Base-by-base conservation (phyloP, 2,329 filamentous ascomycete species). In the Ilyonectria sp. region DNA sequence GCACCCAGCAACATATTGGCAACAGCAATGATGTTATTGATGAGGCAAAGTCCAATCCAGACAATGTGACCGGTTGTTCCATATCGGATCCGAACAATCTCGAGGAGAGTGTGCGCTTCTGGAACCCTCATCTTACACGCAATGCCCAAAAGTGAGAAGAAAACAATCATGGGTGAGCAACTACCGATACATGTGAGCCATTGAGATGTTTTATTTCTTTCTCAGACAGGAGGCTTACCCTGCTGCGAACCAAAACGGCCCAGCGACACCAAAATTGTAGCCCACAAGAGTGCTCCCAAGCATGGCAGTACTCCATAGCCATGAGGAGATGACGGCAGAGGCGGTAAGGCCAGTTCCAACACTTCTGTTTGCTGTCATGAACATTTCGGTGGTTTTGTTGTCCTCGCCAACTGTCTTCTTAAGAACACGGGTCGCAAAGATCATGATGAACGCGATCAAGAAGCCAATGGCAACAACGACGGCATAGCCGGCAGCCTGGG, bases 171-270 rank as follows among this genome's bases (percentile, higher is more conserved):
- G 0, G 86, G 84, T 10, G 83, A 86, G 56, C 85, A 86, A 2
- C 79, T 53, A 19, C 13, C 31, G 19, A 23, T 53, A 9, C 5
- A 19, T 21, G n/a, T 53, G 4, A 53, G 50, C 9, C 19, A 43
- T 29, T 37, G 29, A n/a, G 11, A 6, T 4, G 2, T 11, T 8
- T n/a, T 4, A 7, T 13, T 2, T 21, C 1, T 1, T 13, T 3
- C 19, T 21, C 6, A 2, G 1, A 19, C 2, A 4, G 2, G 0
- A 21, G 3, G 44, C 68, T 37, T 63, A 79, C 77, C 86, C 87
- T 52, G 86, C 86, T 3, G 86, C 86, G 65, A 86, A 89, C 87
- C 86, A 89, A 61, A 89, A 88, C 0, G 86, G 86, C 0, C 86
- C 86, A 1, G 86, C 84, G 2, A 89, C 79, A 0, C 87, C 87